A percentile compares a stretch with the other conserved stretches of the same genome.
Conservation (phyloP, 202 grass and related monocot species). For the Setaria viridis region DNA sequence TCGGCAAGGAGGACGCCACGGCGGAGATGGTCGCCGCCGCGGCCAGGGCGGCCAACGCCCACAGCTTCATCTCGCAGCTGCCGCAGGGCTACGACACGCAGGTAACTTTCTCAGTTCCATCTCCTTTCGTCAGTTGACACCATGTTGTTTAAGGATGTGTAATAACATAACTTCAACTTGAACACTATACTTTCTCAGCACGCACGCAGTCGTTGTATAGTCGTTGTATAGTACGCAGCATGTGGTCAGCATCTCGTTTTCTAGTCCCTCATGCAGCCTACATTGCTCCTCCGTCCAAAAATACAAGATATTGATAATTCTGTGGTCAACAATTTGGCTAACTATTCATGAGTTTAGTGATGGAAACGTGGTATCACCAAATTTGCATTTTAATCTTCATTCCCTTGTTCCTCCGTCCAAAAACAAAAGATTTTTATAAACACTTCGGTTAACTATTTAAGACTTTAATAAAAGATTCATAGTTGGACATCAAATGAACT, state of each 20-base stretch:
- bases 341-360: no score
- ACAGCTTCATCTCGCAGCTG: conserved; percentile 91
- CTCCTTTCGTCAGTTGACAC: no score
- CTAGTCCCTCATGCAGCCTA: background rate
- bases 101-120: conserved; percentile 34
- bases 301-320: background rate
- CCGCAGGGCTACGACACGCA: conserved; percentile 89
- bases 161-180: no score
- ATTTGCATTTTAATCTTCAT: background rate
- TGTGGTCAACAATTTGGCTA: background rate
- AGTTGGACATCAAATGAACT: no score
- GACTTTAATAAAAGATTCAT: no score
- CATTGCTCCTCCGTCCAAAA: background rate
- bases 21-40: conserved; percentile 47
- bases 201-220: no score
- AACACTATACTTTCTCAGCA: no score
- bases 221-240: no score
- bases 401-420: no score
- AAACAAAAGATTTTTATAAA: no score
- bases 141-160: no score
- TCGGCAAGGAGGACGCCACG: conserved; percentile 87
- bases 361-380: background rate
- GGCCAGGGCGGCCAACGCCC: conserved; percentile 81
- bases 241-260: background rate
- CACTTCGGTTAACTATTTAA: no score